Evolutionary conservation across 495 filamentous ascomycete genomes (phyloP), one percentile per base, ranked within the genome.

Genomic region (Podospora pseudocomata): DNA sequence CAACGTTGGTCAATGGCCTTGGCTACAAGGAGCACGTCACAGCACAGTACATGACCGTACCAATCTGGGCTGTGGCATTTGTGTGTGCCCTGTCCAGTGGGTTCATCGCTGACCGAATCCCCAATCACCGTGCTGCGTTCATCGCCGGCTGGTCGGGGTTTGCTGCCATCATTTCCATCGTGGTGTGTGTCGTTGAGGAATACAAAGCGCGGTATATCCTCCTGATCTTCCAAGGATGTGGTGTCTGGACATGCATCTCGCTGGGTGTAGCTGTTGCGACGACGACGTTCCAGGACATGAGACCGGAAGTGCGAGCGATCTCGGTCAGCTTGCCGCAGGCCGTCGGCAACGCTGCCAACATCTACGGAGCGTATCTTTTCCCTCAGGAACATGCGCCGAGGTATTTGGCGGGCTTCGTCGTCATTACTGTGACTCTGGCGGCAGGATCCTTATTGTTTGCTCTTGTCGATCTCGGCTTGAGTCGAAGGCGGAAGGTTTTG

Each of bases 221-320:
- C n/a, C 76, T 87, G 6, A 81, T 83, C 4, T 75, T 87, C 60
- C 82, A 84, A 75, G 80, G 82, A 1, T 76, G 82, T 6, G 84
- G 84, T 3, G 78, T 86, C 0, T 86, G 81, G 81, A 72, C 80
- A 1, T 78, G 79, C 3, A 81, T 85, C 63, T 78, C 79, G 4
- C 78, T 79, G 9, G 73, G 78, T 6, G 74, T 86, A 3, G 78
- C 81, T 2, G 85, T 80, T 66, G 78, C 76, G 0, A 80, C 81
- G 4, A 77, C 76, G 9, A 80, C 79, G 13, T 81, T 86, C 65
- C 20, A 53, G 18, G 77, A 77, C 6, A 76, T 84, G 72, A 72
- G 75, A 5, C 74, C 76, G 6, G 80, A 83, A 69, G 77, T 76
- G 60, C 66, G 84, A 39, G 84, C 79, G 62, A 78, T 85, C 15